A percentile compares a stretch with the other conserved stretches of the same genome.
Conservation (phyloP, 176 grass and related monocot species). For the Phyllostachys edulis region DNA sequence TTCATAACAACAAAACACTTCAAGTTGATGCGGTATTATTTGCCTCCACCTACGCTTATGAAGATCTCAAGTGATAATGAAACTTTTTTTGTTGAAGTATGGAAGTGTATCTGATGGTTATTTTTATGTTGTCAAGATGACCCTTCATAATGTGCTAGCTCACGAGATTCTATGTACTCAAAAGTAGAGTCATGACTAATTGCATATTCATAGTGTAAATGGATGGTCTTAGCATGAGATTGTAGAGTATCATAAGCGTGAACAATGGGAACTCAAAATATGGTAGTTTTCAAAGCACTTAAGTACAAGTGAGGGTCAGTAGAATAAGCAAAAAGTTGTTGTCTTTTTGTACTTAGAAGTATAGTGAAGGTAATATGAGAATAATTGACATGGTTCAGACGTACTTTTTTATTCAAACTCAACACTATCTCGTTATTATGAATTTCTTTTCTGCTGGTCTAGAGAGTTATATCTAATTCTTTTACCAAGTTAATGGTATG, state of each 20-base stretch:
- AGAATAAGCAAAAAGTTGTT: neutral
- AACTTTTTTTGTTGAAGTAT: slow-evolving; percentile 4
- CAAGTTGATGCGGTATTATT: slow-evolving; percentile 89
- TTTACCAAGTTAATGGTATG: neutral
- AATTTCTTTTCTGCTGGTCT: slow-evolving; percentile 5
- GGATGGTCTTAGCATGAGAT: slow-evolving; percentile 3
- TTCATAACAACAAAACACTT: slow-evolving; percentile 81
- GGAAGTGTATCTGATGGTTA: neutral
- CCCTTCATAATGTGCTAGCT: slow-evolving; percentile 5
- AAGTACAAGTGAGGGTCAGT: neutral
- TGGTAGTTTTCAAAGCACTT: neutral
- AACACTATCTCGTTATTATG: neutral
- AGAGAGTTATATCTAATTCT: neutral
- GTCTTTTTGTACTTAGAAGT: neutral
- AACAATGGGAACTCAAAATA: no score
- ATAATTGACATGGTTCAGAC: neutral
- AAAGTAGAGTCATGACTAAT: neutral
- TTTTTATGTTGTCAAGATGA: slow-evolving; percentile 15
- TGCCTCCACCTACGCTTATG: slow-evolving; percentile 1
- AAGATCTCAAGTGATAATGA: slow-evolving; percentile 9
- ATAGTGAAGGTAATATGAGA: neutral
- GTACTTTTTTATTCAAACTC: neutral
- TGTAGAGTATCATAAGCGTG: neutral
- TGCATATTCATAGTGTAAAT: slow-evolving; percentile 1
- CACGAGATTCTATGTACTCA: slow-evolving; percentile 16